Evolutionary conservation across 208 protist species (phyloP), one percentile per base, ranked within the genome.

Genomic region (Wallacemonas collosoma): DNA sequence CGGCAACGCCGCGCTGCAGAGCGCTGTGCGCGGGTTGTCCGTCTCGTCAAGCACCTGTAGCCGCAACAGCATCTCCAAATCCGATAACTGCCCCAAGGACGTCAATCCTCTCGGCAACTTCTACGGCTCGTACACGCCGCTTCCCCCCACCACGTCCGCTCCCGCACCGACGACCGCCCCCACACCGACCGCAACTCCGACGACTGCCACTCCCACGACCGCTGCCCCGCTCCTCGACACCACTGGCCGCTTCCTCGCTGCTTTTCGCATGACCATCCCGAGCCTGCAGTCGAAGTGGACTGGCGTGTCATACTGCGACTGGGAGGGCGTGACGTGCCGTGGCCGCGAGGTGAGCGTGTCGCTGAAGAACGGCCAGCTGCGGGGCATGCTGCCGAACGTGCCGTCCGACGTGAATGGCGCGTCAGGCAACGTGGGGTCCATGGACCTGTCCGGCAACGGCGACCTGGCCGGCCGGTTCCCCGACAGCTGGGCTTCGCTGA

Each of bases 221-320:
- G 26, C 51, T 8, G 3, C n/a, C 12, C 7, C n/a, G 51, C 7
- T n/a, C 3, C 12, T 56, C n/a, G 51, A 56, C 56, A 40, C 56
- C 2, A 67, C 62, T 14, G 9, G 7, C 8, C 40, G 2, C 15
- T 67, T 67, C 62, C 62, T 67, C 47, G 5, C 15, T 3, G n/a
- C n/a, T 3, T 67, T 67, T 44, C 62, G 12, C 26, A 40, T 6
- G 39, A 9, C 62, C 15, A 53, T 67, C 47, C 62, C 62, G 7
- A 38, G 41, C 40, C n/a, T 38, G 9, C 56, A 44, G 17, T 41
- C 56, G 6, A 41, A 14, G 36, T 79, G 75, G 68, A 71, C 62
- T 39, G 75, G 68, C n/a, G 38, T 39, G 35, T 41, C 53, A 60
- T 79, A 69, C 63, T 79, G 68, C 40, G 54, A 35, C 35, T 79